A percentile compares a stretch with the other conserved stretches of the same genome.
These are phyloP conservation scores for Leishmania braziliensis DNA, from an alignment of 208 protist species.

Conservation along the genomic window DNA sequence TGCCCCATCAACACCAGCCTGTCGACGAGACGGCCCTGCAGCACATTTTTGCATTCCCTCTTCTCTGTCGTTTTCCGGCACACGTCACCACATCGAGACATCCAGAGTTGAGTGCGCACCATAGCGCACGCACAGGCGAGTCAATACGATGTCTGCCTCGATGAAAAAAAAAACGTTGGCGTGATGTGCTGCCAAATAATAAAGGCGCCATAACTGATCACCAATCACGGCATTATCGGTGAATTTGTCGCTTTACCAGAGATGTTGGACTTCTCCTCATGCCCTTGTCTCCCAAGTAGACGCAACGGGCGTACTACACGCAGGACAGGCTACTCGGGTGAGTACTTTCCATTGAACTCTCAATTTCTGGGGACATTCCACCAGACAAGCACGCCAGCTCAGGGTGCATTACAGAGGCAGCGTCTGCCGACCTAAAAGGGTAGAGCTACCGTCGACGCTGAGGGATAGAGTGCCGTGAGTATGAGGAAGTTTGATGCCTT, in stretches of 20 bases:
- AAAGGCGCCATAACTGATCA: constrained; percentile 49
- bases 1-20: background rate
- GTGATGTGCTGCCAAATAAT: constrained; percentile 57
- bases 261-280: constrained; percentile 64
- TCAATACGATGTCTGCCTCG: background rate
- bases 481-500: constrained; percentile 35
- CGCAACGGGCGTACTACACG: constrained; percentile 68
- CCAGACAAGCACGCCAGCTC: constrained; percentile 49
- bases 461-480: constrained; percentile 41
- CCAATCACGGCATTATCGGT: constrained; percentile 68
- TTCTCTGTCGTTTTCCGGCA: background rate
- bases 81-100: background rate
- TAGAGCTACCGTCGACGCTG: constrained; percentile 17
- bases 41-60: background rate
- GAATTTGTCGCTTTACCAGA: constrained; percentile 54
- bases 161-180: constrained; percentile 54
- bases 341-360: constrained; percentile 48
- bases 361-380: constrained; percentile 38
- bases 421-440: constrained; percentile 38
- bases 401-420: constrained; percentile 74
- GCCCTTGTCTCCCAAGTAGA: constrained; percentile 73
- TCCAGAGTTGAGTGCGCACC: background rate
- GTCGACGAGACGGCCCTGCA: no score
- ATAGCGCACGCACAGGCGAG: background rate
- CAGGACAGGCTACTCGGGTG: constrained; percentile 82